phyloP scores from a whole-genome alignment of 169 alveolate species.

The Babesia bovis region DNA sequence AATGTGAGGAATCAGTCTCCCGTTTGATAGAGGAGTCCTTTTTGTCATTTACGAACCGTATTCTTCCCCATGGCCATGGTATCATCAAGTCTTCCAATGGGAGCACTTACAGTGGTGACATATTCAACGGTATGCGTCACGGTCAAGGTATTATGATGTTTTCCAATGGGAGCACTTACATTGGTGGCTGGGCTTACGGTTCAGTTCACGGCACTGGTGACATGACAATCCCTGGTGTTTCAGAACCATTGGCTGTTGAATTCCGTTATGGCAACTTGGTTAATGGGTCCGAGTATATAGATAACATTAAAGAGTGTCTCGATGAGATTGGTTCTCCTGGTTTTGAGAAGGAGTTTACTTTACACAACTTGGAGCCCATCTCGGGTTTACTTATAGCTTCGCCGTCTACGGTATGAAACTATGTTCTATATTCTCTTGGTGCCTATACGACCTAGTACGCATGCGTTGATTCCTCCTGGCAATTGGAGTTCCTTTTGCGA shows the following conservation, averaged over 20 bases:
- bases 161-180: conserved; percentile 47
- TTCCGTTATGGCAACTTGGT: conserved; percentile 40
- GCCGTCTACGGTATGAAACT: background rate
- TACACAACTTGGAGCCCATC: conserved; percentile 45
- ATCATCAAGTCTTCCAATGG: conserved; percentile 47
- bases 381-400: conserved; percentile 24
- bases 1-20: conserved; percentile 8
- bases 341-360: conserved; percentile 53
- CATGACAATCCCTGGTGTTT: conserved; percentile 32
- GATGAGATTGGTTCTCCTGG: conserved; percentile 22
- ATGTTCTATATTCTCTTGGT: conserved; percentile 41
- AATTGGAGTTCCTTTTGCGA: conserved; percentile 46
- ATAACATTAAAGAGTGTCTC: conserved; percentile 18
- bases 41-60: conserved; percentile 18
- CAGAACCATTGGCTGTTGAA: background rate
- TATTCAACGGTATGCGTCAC: conserved; percentile 37
- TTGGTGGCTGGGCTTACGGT: conserved; percentile 55
- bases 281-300: conserved; percentile 3
- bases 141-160: conserved; percentile 47
- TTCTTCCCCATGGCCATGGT: conserved; percentile 64
- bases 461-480: conserved; percentile 56
- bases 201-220: conserved; percentile 49
- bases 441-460: conserved; percentile 50
- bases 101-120: conserved; percentile 41
- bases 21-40: conserved; percentile 19